Conservation (phyloP, 441 rosid species). For the Lagerstroemia fauriei region DNA sequence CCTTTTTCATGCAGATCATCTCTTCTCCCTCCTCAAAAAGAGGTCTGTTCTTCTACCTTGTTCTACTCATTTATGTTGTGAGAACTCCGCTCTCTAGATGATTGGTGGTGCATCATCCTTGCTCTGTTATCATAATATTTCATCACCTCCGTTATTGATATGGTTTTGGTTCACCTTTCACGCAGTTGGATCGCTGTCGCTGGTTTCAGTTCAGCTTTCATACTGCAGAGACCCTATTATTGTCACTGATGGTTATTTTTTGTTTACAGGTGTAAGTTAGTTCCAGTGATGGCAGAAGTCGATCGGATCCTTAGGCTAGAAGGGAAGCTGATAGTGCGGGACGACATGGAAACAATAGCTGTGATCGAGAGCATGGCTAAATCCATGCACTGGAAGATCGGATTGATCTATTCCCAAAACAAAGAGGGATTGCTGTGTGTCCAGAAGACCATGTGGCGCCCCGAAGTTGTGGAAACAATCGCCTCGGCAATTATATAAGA, state of each 20-base stretch:
- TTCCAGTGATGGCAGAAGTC: slow-evolving; percentile 15
- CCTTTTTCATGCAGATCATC: slow-evolving; percentile 38
- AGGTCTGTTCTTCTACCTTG: slow-evolving; percentile 17
- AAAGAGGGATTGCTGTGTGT: slow-evolving; percentile 24
- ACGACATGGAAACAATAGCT: slow-evolving; percentile 10
- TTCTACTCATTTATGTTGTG: not conserved
- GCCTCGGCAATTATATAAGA: not conserved
- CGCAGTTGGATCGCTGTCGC: not conserved
- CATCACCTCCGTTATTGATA: not conserved
- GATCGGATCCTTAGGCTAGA: slow-evolving; percentile 25
- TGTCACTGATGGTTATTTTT: not conserved
- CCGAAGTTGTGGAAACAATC: not conserved
- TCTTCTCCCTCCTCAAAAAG: slow-evolving; percentile 26
- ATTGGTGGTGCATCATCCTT: not conserved
- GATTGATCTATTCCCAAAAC: not conserved
- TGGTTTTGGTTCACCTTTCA: not conserved
- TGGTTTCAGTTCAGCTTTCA: not conserved
- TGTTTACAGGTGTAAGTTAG: slow-evolving; percentile 22
- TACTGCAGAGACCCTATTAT: not conserved
- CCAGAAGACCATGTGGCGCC: slow-evolving; percentile 23
- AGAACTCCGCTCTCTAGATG: not conserved
- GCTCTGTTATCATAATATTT: not conserved
- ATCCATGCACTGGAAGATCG: slow-evolving; percentile 23
- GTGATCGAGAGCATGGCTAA: slow-evolving; percentile 22
- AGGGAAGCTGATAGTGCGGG: slow-evolving; percentile 22